phyloP scores from a whole-genome alignment of 1,284 basidiomycete species.

The Heterobasidion irregulare region DNA sequence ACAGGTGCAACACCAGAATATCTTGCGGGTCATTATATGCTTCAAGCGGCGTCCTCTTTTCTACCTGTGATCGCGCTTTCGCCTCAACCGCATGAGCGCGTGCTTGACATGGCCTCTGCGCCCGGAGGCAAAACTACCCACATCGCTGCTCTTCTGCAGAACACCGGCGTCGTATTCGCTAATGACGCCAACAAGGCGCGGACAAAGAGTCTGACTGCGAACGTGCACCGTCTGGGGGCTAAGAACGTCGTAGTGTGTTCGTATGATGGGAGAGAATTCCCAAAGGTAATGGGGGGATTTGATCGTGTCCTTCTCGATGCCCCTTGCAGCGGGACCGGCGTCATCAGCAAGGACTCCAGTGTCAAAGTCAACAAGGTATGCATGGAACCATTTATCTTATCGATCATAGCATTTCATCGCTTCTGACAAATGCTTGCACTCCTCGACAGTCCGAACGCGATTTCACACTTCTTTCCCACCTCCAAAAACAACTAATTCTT shows the following conservation, averaged over 20 bases:
- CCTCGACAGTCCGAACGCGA: slow-evolving; percentile 78
- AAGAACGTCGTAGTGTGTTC: slow-evolving; percentile 98
- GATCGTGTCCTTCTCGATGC: slow-evolving; percentile 95
- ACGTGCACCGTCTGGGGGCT: slow-evolving; percentile 95
- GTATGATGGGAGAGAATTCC: slow-evolving; percentile 97
- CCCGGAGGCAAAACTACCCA: slow-evolving; percentile 98
- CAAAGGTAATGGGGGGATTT: slow-evolving; percentile 99
- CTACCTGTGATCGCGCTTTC: slow-evolving; percentile 95
- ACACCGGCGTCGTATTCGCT: slow-evolving; percentile 97
- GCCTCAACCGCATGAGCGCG: slow-evolving; percentile 89
- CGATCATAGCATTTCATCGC: not conserved
- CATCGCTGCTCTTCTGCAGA: slow-evolving; percentile 93
- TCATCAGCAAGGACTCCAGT: slow-evolving; percentile 95
- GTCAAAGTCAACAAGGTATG: slow-evolving; percentile 97
- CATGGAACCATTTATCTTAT: slow-evolving; percentile 1
- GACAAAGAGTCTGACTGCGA: slow-evolving; percentile 94
- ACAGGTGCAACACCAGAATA: slow-evolving; percentile 94
- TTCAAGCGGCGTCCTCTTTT: slow-evolving; percentile 98
- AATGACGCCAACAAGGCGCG: slow-evolving; percentile 95
- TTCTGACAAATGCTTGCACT: not conserved
- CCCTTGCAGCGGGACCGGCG: slow-evolving; percentile 96
- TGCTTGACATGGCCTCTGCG: slow-evolving; percentile 98
- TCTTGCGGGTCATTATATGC: slow-evolving; percentile 98
- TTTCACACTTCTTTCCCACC: slow-evolving; percentile 88
- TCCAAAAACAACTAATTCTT: slow-evolving; percentile 97